Percentiles rank a stretch among this genome's conserved stretches.
Conservation (phyloP, 2,329 filamentous ascomycete genomes). For the Mycosphaerella sp. region DNA sequence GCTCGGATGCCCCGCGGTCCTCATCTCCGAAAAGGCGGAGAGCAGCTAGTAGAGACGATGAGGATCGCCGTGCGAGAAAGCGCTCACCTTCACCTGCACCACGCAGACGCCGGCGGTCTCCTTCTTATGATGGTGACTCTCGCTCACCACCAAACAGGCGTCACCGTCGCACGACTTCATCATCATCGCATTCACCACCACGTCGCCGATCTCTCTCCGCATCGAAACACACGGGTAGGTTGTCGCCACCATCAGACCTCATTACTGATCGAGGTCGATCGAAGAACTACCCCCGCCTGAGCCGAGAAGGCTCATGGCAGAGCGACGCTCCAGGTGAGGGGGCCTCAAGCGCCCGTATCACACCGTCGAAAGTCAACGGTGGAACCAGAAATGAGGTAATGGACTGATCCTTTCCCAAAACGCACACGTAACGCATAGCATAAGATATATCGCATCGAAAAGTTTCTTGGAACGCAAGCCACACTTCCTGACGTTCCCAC, state of each 20-base stretch:
- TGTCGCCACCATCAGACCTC: background rate
- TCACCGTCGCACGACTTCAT: conserved; percentile 60
- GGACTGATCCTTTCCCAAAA: background rate
- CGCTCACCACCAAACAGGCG: conserved; percentile 55
- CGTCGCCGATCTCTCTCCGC: conserved; percentile 21
- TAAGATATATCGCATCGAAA: background rate
- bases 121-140: conserved; percentile 63
- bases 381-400: conserved; percentile 12
- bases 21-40: conserved; percentile 9
- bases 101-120: conserved; percentile 38
- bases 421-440: conserved; percentile 3
- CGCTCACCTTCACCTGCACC: conserved; percentile 29
- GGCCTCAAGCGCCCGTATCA: conserved; percentile 3
- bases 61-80: conserved; percentile 15
- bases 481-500: background rate
- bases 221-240: conserved; percentile 19
- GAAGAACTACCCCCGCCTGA: conserved; percentile 12
- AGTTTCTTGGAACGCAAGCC: conserved; percentile 1
- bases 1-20: conserved; percentile 11
- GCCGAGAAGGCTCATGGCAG: conserved; percentile 14
- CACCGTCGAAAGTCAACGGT: conserved; percentile 6
- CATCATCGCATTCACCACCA: conserved; percentile 33
- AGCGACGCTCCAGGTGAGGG: conserved; percentile 7
- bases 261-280: background rate
- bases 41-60: conserved; percentile 3